A percentile compares a stretch with the other conserved stretches of the same genome.
Evolutionary conservation across 1,139 yeast species (phyloP).

Genomic region (Geotrichum bryndzae): DNA sequence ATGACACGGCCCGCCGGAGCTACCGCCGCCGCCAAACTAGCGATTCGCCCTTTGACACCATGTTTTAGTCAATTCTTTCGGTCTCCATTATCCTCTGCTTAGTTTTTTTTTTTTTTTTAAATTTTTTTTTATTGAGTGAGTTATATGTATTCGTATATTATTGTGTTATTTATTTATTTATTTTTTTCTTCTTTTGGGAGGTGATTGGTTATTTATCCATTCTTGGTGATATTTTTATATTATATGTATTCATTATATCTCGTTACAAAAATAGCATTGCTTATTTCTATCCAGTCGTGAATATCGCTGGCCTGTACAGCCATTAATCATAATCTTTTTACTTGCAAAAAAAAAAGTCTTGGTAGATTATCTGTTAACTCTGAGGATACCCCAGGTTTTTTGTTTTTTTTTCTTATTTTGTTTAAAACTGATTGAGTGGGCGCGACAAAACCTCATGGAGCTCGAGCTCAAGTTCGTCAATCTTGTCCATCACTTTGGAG

Average conservation of each 20-base stretch:
- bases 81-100: neutral
- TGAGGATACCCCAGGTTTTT: too few relatives aligned
- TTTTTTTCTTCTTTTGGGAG: neutral
- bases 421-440: conserved; percentile 11
- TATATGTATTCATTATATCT: too few relatives aligned
- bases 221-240: neutral
- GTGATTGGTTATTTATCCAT: neutral
- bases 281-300: too few relatives aligned
- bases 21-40: conserved; percentile 9
- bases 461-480: conserved; percentile 17
- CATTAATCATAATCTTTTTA: too few relatives aligned
- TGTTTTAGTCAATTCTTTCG: conserved; percentile 5
- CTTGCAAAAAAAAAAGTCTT: too few relatives aligned
- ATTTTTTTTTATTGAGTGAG: neutral
- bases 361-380: too few relatives aligned
- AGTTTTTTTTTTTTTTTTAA: too few relatives aligned
- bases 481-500: conserved; percentile 18
- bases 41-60: conserved; percentile 17
- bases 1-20: conserved; percentile 9
- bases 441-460: conserved; percentile 15
- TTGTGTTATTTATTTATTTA: neutral
- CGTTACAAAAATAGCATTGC: too few relatives aligned
- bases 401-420: neutral
- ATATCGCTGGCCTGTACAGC: too few relatives aligned
- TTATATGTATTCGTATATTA: neutral